Evolutionary conservation across 257 asterid genomes (phyloP), one percentile per base, ranked within the genome.

Genomic region (Gentiana straminea): DNA sequence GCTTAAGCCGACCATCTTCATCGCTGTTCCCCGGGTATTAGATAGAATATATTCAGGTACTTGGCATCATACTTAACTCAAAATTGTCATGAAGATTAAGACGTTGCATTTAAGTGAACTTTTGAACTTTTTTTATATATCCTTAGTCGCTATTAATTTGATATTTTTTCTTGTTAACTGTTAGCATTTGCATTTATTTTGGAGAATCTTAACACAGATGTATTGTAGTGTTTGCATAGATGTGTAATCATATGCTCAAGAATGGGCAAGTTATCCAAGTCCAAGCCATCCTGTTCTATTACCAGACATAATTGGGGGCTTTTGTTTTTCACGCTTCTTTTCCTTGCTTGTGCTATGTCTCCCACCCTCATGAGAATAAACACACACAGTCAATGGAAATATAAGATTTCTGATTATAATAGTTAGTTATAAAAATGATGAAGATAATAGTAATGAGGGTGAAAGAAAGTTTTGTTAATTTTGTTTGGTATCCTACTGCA

Each of bases 11-110:
- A 80, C 94, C 54, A 60, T 89, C 60, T 89, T 86, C 63, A 86
- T 90, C 64, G 96, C 93, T 34, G 97, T 89, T 79, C 97, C 97
- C 60, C 89, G 97, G 41, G 97, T 89, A 7, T 61, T 86, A 63
- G 95, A 89, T 13, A 80, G 96, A 79, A 84, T 89, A 59, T 71
- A 84, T 73, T 52, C 94, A 78, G 97, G 97, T 86, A 61, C 34
- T 44, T 55, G 38, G 44, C 44, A 13, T 38, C 41, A n/a, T 54
- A 41, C 13, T 7, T 41, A 1, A 41, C 46, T 5, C 46, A 1
- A 41, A 10, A 41, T 10, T 41, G 9, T 5, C 46, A 5, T 41
- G 46, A 10, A 1, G 6, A 41, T 41, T 15, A 33, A 49, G 47
- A 37, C n/a, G 38, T 9, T 44, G 13, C 35, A 51, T 33, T 8